Base-by-base conservation (phyloP, 768 basidiomycete species). In the Amanita inopinata region DNA sequence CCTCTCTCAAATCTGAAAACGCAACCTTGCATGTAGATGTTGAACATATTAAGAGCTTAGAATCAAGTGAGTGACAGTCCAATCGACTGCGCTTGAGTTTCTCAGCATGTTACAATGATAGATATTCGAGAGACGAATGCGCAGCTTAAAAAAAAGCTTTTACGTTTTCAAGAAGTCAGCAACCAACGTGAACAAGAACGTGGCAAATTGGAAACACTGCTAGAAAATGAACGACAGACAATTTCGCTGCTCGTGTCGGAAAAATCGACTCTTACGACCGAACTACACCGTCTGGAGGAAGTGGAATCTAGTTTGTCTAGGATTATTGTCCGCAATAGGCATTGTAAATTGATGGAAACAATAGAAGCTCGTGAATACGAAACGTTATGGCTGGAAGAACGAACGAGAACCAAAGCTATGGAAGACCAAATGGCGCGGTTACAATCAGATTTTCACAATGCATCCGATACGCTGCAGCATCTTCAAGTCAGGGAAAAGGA, bases 191-290 rank as follows among this genome's bases (percentile, higher is more conserved):
- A 57, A 12, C 54, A 56, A 38, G 52, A 61, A 22, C 53, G 58
- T 38, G 45, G 48, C 7, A 61, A 69, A 41, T 62, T 58, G 33
- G 65, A 66, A 39, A 48, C 50, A 1, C 46, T 54, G 19, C 55
- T 65, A 30, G 67, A 73, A 50, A 80, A 71, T 51, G 80, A 83
- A 50, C 78, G 76, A 46, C 79, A 79, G 51, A 84, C 83, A 0
- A 85, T 92, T 45, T 69, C 80, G 34, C 57, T 83, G n/a, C 67
- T 92, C 10, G 84, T 89, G 14, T 70, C 77, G 2, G 84, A 86
- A 53, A 85, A 84, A 58, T 70, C 75, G 5, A 66, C 71, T 14
- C 64, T 86, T 25, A 61, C 65, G 11, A 56, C 70, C n/a, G 74
- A 79, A 31, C 56, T 83, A 31, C 70, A 80, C 49, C 71, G 71